phyloP scores from a whole-genome alignment of 164 flowering plant genomes.

The Vitis riparia region DNA sequence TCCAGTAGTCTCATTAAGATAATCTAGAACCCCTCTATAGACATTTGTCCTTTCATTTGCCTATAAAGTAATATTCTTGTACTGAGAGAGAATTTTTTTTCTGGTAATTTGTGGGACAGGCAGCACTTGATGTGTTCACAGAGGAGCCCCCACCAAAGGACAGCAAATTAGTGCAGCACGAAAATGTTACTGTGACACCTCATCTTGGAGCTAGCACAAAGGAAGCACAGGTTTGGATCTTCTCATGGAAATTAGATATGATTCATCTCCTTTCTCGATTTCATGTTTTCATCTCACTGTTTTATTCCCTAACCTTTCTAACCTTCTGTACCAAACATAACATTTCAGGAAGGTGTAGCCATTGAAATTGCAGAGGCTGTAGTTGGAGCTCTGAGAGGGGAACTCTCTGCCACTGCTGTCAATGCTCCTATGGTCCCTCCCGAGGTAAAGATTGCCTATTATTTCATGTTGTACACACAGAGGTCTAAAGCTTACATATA shows the following conservation, averaged over 20 bases:
- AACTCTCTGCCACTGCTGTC: conserved; percentile 62
- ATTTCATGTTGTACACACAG: neutral
- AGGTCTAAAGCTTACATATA: too few relatives aligned
- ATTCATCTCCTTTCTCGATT: neutral
- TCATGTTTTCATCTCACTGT: neutral
- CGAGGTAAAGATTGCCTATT: conserved; percentile 28
- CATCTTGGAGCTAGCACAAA: conserved; percentile 71
- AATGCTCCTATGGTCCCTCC: conserved; percentile 71
- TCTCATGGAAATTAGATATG: neutral
- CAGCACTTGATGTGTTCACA: conserved; percentile 65
- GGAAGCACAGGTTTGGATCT: conserved; percentile 53
- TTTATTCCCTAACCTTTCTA: too few relatives aligned
- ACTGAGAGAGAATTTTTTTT: neutral
- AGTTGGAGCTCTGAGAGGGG: conserved; percentile 62
- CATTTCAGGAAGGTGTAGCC: conserved; percentile 58
- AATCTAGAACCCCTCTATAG: too few relatives aligned
- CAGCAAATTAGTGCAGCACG: conserved; percentile 53
- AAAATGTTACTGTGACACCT: conserved; percentile 58
- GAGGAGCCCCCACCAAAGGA: conserved; percentile 56
- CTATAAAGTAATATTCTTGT: neutral
- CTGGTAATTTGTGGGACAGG: conserved; percentile 26
- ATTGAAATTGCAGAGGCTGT: conserved; percentile 74
- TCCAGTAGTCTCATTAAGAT: too few relatives aligned
- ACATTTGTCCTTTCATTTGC: too few relatives aligned
- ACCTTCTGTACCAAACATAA: neutral